A percentile compares a stretch with the other conserved stretches of the same genome.
Evolutionary conservation across 2,329 filamentous ascomycete genomes (phyloP).

Genomic region (Monilinia laxa): DNA sequence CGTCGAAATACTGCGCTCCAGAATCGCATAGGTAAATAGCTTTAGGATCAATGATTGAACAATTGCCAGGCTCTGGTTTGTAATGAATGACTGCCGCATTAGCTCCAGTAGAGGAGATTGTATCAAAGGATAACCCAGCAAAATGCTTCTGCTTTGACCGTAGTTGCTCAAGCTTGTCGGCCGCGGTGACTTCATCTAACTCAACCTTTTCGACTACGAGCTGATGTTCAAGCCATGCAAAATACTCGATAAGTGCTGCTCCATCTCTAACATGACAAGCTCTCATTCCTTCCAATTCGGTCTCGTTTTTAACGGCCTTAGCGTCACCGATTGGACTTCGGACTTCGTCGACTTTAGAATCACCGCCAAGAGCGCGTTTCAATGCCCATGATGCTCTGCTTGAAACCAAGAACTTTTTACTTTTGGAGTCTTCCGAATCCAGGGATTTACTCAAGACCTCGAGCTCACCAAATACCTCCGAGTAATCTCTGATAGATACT

Average conservation of each 20-base stretch:
- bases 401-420: constrained; percentile 75
- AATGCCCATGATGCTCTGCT: constrained; percentile 92
- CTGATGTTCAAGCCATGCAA: constrained; percentile 94
- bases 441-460: constrained; percentile 56
- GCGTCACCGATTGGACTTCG: constrained; percentile 85
- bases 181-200: constrained; percentile 86
- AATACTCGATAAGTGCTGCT: constrained; percentile 85
- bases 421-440: constrained; percentile 41
- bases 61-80: constrained; percentile 79
- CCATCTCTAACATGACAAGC: constrained; percentile 92
- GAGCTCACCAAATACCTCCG: constrained; percentile 77
- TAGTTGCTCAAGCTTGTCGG: constrained; percentile 81
- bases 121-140: constrained; percentile 88
- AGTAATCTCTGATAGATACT: constrained; percentile 78
- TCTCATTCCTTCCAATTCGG: constrained; percentile 88
- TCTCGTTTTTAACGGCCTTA: constrained; percentile 92
- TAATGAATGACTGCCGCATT: constrained; percentile 92
- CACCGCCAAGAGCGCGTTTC: constrained; percentile 80
- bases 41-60: constrained; percentile 78
- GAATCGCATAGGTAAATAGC: constrained; percentile 95
- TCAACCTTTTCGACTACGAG: constrained; percentile 68
- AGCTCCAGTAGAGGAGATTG: constrained; percentile 90
- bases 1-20: constrained; percentile 92
- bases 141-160: constrained; percentile 70
- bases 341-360: constrained; percentile 79